Base-by-base conservation (phyloP, 2,329 filamentous ascomycete species). In the Orbilia javanica region DNA sequence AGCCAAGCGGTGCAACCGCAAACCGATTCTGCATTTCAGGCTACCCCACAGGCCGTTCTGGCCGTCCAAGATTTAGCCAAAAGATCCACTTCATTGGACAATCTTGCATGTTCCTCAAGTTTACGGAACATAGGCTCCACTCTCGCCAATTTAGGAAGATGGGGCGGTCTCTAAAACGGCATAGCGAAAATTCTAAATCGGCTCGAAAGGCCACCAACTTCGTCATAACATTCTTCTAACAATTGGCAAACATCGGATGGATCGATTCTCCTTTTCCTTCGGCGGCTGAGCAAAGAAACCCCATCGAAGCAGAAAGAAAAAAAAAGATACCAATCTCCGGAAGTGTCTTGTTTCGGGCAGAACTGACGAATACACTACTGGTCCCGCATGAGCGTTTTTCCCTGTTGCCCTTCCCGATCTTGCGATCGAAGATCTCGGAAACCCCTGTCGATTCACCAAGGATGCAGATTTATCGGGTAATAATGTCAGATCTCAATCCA, bases 41-140 rank as follows among this genome's bases (percentile, higher is more conserved):
- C 60, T 69, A 65, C 73, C 73, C 73, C 73, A 77, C 73, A 77
- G 73, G 71, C 65, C 52, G 66, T 77, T 77, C 73, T 77, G 73
- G 73, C 73, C 73, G 34, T 36, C 27, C 25, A 22, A 44, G 20
- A 65, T 71, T 65, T 77, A 65, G 73, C 73, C 65, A 70, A 57
- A 50, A 27, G 29, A 46, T 15, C 48, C 50, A 65, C 64, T 62
- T 71, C 36, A 77, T 77, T 77, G 73, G 73, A 55, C 50, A 62
- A 68, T 64, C 64, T 53, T 67, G 66, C 73, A 71, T 62, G 39
- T 70, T 77, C 73, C 73, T 77, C 48, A 70, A 70, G 73, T 62
- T 64, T 39, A 67, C 66, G 73, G 73, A 77, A 77, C 55, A 71
- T 66, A 70, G 65, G 60, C 64, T 76, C 72, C 72, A 75, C 72